Base-by-base conservation (phyloP, 768 basidiomycete species). In the Boletus sp. region DNA sequence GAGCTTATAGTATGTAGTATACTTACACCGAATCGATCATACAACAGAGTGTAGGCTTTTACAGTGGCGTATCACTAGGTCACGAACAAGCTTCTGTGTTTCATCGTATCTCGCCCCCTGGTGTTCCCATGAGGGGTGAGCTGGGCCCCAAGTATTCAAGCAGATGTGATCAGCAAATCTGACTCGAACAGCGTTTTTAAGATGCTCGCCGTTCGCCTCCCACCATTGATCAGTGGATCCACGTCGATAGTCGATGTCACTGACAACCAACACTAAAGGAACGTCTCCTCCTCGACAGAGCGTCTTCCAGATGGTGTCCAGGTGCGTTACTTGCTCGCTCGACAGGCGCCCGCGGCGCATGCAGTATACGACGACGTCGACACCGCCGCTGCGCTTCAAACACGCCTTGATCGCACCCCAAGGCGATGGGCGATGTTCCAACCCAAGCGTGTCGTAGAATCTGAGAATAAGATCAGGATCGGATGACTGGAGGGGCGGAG, bases 331-430 rank as follows among this genome's bases (percentile, higher is more conserved):
- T 36, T 70, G 64, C 4, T 69, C 61, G 37, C 64, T 68, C 28
- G 64, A 71, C 60, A 76, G 60, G 41, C 77, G 62, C 1, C 75
- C 71, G 6, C 67, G 72, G 8, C 72, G 68, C 60, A 78, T 71
- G 61, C 72, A 71, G 52, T 71, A 76, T 29, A 77, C 52, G 20
- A 78, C 68, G 20, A 78, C 64, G 58, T 62, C 24, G 29, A 30
- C 52, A 10, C 58, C 60, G 12, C 64, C 65, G 24, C 44, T 33
- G 36, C 41, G 56, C 53, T 55, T 58, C 52, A 66, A 20, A n/a
- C 46, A 47, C 24, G 41, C 39, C 53, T 57, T 51, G 58, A 66
- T 60, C 7, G 47, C 33, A 18, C 48, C 10, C 58, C 41, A 61
- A 50, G 64, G 61, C 9, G 61, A 48, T 5, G 67, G 58, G 28